Conservation (phyloP, 306 rosid species). For the Canavalia ensiformis region DNA sequence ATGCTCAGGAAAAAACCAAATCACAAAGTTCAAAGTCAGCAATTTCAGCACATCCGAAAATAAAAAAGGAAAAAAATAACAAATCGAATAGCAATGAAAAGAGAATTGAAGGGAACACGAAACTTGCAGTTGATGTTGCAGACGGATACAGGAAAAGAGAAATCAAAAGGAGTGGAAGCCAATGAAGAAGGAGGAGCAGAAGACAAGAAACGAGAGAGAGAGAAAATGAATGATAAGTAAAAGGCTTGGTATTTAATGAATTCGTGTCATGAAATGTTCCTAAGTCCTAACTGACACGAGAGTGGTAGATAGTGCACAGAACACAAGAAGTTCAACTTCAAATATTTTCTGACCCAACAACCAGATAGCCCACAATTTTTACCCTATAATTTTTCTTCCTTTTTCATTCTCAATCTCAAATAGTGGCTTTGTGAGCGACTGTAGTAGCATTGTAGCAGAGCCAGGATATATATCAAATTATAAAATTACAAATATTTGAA, state of each 20-base stretch:
- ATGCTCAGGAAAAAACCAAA: slow-evolving; percentile 3
- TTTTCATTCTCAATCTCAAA: too few species aligned
- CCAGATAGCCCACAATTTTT: neutral
- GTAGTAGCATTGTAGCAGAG: too few species aligned
- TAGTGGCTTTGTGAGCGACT: too few species aligned
- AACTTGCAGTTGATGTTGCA: slow-evolving; percentile 86
- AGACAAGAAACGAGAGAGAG: slow-evolving; percentile 59
- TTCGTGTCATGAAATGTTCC: neutral
- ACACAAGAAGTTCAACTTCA: slow-evolving; percentile 37
- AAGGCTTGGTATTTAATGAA: slow-evolving; percentile 6
- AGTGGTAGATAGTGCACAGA: slow-evolving; percentile 38
- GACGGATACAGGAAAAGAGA: slow-evolving; percentile 57
- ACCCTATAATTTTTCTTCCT: too few species aligned
- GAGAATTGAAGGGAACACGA: neutral
- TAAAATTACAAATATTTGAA: too few species aligned
- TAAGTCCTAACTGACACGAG: slow-evolving; percentile 27
- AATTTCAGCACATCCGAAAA: neutral
- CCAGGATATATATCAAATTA: too few species aligned
- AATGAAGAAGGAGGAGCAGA: slow-evolving; percentile 50
- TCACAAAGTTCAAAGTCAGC: slow-evolving; percentile 30
- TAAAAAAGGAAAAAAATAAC: neutral
- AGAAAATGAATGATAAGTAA: slow-evolving; percentile 14
- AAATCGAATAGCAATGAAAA: slow-evolving; percentile 9
- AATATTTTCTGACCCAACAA: slow-evolving; percentile 11
- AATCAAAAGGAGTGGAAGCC: slow-evolving; percentile 50